These are phyloP conservation scores for Lentinula raphanica DNA, from an alignment of 768 basidiomycete species.

Conservation along the genomic window DNA sequence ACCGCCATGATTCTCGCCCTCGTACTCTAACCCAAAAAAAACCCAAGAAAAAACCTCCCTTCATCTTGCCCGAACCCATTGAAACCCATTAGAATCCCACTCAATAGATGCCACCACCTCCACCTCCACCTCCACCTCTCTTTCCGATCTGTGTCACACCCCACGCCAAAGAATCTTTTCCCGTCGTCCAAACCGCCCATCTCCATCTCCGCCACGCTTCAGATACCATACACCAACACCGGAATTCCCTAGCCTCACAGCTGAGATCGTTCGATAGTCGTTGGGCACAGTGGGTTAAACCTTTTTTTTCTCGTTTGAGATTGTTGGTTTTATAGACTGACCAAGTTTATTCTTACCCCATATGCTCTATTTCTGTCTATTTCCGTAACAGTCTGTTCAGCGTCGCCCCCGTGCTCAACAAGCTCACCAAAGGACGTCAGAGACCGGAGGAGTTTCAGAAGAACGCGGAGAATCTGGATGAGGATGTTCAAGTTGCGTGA, in stretches of 20 bases:
- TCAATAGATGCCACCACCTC: constrained; percentile 31
- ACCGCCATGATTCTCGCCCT: no score
- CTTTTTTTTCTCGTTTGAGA: no score
- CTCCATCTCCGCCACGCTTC: constrained; percentile 10
- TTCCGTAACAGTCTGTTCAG: constrained; percentile 11
- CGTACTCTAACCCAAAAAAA: no score
- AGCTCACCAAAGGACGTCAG: constrained; percentile 14
- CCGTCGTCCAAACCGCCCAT: constrained; percentile 9
- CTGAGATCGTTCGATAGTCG: constrained; percentile 7
- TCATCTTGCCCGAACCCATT: no score
- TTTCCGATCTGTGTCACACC: background rate
- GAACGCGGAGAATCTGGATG: constrained; percentile 7
- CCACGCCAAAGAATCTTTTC: constrained; percentile 3
- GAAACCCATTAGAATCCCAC: constrained; percentile 56
- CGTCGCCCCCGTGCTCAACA: constrained; percentile 11
- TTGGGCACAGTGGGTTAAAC: constrained; percentile 12
- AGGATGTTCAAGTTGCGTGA: constrained; percentile 11
- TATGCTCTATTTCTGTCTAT: no score
- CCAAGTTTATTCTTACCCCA: no score
- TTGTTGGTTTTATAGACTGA: background rate
- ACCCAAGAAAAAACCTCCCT: no score
- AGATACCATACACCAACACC: constrained; percentile 10
- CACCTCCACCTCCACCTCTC: background rate
- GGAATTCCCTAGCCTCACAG: constrained; percentile 8
- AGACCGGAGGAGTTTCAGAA: constrained; percentile 10